Conservation (phyloP, 129 eudicot species). For the Calendula officinalis region DNA sequence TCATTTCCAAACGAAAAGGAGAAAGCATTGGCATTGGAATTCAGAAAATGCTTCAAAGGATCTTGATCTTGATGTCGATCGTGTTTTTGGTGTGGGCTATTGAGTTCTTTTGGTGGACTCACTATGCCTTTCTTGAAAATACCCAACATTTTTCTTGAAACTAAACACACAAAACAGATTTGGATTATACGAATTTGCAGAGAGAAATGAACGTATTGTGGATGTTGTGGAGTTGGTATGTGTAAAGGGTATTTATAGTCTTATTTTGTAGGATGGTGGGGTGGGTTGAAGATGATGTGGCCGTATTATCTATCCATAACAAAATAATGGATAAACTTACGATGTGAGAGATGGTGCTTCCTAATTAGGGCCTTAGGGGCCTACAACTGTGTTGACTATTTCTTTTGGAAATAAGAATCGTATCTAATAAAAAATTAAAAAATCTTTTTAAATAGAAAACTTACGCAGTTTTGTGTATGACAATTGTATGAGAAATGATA, state of each 20-base stretch:
- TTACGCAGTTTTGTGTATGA: too few relatives aligned
- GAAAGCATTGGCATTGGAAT: conserved; percentile 49
- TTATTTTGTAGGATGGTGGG: neutral
- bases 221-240: neutral
- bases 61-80: conserved; percentile 33
- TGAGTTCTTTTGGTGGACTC: conserved; percentile 76
- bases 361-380: neutral
- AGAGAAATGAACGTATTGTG: conserved; percentile 4
- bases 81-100: conserved; percentile 42
- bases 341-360: neutral
- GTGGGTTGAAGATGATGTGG: conserved; percentile 2
- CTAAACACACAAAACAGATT: neutral
- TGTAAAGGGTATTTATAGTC: conserved; percentile 20
- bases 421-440: too few relatives aligned
- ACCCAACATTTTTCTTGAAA: conserved; percentile 57
- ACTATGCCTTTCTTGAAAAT: conserved; percentile 69
- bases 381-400: neutral
- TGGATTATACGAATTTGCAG: neutral
- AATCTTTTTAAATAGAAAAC: too few relatives aligned
- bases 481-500: too few relatives aligned
- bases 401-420: neutral
- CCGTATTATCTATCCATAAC: conserved; percentile 30
- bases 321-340: conserved; percentile 6
- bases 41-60: conserved; percentile 48
- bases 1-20: conserved; percentile 57